Evolutionary conservation across 1,139 yeast species (phyloP).

Genomic region (Debaryomyces singareniensis): DNA sequence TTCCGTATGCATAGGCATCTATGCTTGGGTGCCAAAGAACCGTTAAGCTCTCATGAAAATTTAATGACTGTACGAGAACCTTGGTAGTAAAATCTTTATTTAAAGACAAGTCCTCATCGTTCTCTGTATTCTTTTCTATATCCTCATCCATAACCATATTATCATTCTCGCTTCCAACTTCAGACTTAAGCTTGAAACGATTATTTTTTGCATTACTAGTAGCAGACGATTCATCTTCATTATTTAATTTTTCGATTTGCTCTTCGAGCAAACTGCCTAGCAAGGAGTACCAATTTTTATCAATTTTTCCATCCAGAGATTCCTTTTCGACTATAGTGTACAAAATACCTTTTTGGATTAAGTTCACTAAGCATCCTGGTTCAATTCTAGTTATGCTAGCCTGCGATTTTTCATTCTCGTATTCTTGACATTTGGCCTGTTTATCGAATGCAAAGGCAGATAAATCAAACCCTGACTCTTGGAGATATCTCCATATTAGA

Average conservation of each 20-base stretch:
- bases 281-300: slow-evolving; percentile 16
- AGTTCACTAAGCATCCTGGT: slow-evolving; percentile 71
- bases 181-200: slow-evolving; percentile 13
- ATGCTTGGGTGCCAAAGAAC: slow-evolving; percentile 37
- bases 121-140: slow-evolving; percentile 2
- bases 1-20: slow-evolving; percentile 34
- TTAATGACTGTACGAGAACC: slow-evolving; percentile 14
- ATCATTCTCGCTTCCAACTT: slow-evolving; percentile 7
- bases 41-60: slow-evolving; percentile 23
- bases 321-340: slow-evolving; percentile 41
- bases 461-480: slow-evolving; percentile 77
- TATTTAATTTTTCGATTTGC: slow-evolving; percentile 9
- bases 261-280: slow-evolving; percentile 25
- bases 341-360: slow-evolving; percentile 82
- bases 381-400: slow-evolving; percentile 42
- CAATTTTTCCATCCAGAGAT: slow-evolving; percentile 7
- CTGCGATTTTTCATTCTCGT: slow-evolving; percentile 44
- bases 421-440: slow-evolving; percentile 56
- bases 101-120: slow-evolving; percentile 1
- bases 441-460: slow-evolving; percentile 80
- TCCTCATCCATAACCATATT: slow-evolving; percentile 4
- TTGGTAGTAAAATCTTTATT: slow-evolving; percentile 15
- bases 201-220: slow-evolving; percentile 2
- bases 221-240: slow-evolving; percentile 6
- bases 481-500: slow-evolving; percentile 87